Evolutionary conservation across 2,329 filamentous ascomycete genomes (phyloP).

Genomic region (Cytospora mali): DNA sequence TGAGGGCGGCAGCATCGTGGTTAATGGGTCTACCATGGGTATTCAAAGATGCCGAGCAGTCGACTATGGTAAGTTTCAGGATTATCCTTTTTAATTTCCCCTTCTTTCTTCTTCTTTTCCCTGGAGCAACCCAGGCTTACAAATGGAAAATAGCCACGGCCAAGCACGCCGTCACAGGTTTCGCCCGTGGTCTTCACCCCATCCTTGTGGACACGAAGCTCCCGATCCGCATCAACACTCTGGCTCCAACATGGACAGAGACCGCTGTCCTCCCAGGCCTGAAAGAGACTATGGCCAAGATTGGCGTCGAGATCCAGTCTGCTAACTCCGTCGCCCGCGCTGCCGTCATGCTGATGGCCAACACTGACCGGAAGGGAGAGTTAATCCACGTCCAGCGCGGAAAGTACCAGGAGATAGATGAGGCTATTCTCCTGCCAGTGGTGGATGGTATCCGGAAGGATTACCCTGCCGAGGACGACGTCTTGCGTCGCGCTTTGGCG

Average conservation of each 20-base stretch:
- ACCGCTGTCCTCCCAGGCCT: slow-evolving; percentile 49
- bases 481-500: slow-evolving; percentile 33
- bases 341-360: slow-evolving; percentile 53
- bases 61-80: slow-evolving; percentile 49
- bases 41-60: slow-evolving; percentile 52
- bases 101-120: no score
- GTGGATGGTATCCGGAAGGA: slow-evolving; percentile 38
- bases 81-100: no score
- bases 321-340: slow-evolving; percentile 51
- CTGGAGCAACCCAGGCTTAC: slow-evolving; percentile 24
- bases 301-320: slow-evolving; percentile 47
- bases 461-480: slow-evolving; percentile 41
- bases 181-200: slow-evolving; percentile 50
- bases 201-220: slow-evolving; percentile 41
- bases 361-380: slow-evolving; percentile 51
- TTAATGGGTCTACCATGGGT: slow-evolving; percentile 54
- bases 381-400: slow-evolving; percentile 54
- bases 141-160: slow-evolving; percentile 42
- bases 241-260: slow-evolving; percentile 58
- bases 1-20: slow-evolving; percentile 54
- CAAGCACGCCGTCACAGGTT: slow-evolving; percentile 59
- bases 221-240: slow-evolving; percentile 57
- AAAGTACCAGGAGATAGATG: slow-evolving; percentile 57
- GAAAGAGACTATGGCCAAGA: slow-evolving; percentile 40
- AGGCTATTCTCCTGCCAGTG: slow-evolving; percentile 42